phyloP scores from a whole-genome alignment of 257 asterid species.

The Rhazya stricta region DNA sequence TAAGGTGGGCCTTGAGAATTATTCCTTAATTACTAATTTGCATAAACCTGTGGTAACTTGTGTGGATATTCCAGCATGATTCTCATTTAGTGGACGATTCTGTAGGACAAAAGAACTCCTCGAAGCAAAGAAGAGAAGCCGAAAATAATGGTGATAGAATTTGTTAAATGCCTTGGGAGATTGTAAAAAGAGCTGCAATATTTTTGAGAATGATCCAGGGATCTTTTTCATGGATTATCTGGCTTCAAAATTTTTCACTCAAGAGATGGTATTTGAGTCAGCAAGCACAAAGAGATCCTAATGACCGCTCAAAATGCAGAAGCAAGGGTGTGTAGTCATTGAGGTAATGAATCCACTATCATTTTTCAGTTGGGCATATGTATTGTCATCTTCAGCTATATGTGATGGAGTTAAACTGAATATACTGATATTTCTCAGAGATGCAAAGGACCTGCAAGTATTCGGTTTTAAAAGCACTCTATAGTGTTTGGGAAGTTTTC shows the following conservation, averaged over 20 bases:
- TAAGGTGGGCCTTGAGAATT: not conserved
- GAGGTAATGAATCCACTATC: not conserved
- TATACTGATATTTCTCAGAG: too few species aligned
- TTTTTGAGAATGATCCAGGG: not conserved
- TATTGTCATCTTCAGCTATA: too few species aligned
- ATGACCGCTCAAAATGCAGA: too few species aligned
- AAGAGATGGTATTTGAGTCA: not conserved
- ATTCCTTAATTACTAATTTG: not conserved
- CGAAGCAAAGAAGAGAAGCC: not conserved
- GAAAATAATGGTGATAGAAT: not conserved
- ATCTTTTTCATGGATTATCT: not conserved
- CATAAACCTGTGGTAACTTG: not conserved
- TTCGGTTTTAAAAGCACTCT: too few species aligned
- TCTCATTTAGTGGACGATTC: not conserved
- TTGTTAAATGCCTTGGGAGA: not conserved
- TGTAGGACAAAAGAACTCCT: not conserved
- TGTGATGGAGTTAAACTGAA: too few species aligned
- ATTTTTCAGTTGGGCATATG: not conserved
- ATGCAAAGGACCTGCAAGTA: too few species aligned
- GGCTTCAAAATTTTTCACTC: not conserved
- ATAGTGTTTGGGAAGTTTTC: too few species aligned
- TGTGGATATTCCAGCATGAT: not conserved
- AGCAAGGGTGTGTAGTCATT: not conserved
- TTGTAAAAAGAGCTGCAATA: not conserved
- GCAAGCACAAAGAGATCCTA: too few species aligned